A percentile compares a stretch with the other conserved stretches of the same genome.
These are phyloP conservation scores for Microstroma glucosiphilum DNA, from an alignment of 1,284 basidiomycete genomes.

Conservation along the genomic window DNA sequence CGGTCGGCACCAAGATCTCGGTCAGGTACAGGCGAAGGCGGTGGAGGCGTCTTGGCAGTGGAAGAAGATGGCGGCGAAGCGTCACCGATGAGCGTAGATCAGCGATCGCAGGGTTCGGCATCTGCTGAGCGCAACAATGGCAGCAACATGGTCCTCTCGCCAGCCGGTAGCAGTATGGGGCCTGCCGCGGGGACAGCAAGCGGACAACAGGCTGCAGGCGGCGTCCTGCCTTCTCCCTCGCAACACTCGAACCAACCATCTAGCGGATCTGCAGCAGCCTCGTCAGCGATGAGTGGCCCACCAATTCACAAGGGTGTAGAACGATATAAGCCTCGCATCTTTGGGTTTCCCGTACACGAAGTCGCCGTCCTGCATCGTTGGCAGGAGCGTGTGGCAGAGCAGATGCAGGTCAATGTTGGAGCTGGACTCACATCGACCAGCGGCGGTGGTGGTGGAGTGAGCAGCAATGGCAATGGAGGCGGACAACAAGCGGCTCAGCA, in stretches of 20 bases:
- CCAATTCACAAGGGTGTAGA: slow-evolving; percentile 24
- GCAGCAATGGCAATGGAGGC: no score
- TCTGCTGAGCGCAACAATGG: no score
- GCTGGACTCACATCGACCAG: no score
- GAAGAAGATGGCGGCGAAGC: slow-evolving; percentile 1
- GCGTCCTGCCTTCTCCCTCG: neutral
- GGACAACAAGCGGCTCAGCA: no score
- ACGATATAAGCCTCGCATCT: slow-evolving; percentile 45
- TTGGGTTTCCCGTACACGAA: slow-evolving; percentile 50
- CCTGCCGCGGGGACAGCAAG: no score
- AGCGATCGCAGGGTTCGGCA: neutral
- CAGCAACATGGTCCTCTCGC: no score
- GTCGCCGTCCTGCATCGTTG: slow-evolving; percentile 45
- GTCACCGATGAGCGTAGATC: slow-evolving; percentile 1
- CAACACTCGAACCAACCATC: neutral
- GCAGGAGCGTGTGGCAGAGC: slow-evolving; percentile 29
- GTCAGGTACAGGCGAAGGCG: neutral
- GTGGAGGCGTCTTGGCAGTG: neutral
- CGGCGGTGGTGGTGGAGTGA: no score
- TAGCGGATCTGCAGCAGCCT: slow-evolving; percentile 3
- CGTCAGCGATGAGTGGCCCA: slow-evolving; percentile 20
- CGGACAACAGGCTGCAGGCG: neutral
- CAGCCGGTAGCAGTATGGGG: no score
- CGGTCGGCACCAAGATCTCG: neutral
- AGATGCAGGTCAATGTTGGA: neutral